Evolutionary conservation across 2,329 filamentous ascomycete species (phyloP), one percentile per base, ranked within the genome.

Genomic region (Amylocarpus encephaloides): DNA sequence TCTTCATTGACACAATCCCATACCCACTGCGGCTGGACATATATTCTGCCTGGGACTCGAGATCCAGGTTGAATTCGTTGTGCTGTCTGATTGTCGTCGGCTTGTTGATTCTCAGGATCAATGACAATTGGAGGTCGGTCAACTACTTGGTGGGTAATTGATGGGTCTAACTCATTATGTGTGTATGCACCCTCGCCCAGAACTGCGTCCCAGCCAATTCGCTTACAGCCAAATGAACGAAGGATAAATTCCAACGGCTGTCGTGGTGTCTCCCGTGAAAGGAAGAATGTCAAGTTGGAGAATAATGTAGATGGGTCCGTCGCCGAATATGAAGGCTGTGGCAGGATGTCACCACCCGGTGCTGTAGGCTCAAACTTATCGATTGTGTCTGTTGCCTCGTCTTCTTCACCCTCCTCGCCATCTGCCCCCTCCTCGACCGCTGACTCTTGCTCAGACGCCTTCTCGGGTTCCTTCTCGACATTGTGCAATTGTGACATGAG

Each of bases 1-100:
- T 89, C 88, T 41, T 93, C 88, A 67, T 98, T 98, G 67, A 95
- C 74, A 63, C 88, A 92, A 66, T 98, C 93, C 93, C 93, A 98
- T 3, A 98, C 83, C 92, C 94, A 98, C 67, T 98, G 93, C 16
- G 93, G 93, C 72, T 98, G 93, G 49, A 98, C 73, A 62, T 98
- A 98, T 56, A 83, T 89, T 58, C 93, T 80, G 33, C 92, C 92
- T n/a, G 92, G 90, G 54, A 97, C 85, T 54, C 90, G 82, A 56
- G 82, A 82, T 63, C 88, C 86, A 52, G 69, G 69, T 22, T 67
- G 73, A 49, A 82, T 70, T 66, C 76, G 79, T 66, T 77, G 79
- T 43, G 72, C 72, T 55, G 74, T 86, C 70, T 80, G 80, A 68
- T 78, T 83, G 60, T 84, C 81, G 56, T 79, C 77, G 26, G 60